These are phyloP conservation scores for Phialocephala subalpina DNA, from an alignment of 2,329 filamentous ascomycete species.

Conservation along the genomic window DNA sequence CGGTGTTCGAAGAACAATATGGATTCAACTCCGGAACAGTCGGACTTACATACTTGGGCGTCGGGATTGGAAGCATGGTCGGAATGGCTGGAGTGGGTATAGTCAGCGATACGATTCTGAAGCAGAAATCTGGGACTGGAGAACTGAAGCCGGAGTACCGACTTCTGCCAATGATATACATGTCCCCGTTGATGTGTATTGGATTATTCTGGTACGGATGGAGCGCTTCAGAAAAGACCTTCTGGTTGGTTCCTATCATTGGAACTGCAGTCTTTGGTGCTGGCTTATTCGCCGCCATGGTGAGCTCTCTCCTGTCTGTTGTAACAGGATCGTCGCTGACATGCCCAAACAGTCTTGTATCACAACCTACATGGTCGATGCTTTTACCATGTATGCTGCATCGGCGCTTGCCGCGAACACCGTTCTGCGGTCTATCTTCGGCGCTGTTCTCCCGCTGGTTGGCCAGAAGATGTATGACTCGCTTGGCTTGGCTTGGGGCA, in stretches of 20 bases:
- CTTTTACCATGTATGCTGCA: slow-evolving; percentile 49
- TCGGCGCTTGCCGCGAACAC: slow-evolving; percentile 49
- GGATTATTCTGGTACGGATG: slow-evolving; percentile 58
- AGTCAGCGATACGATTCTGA: slow-evolving; percentile 51
- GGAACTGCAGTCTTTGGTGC: slow-evolving; percentile 50
- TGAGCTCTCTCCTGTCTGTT: slow-evolving; percentile 18
- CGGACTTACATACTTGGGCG: slow-evolving; percentile 50
- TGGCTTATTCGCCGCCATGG: slow-evolving; percentile 36
- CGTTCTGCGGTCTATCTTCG: slow-evolving; percentile 53
- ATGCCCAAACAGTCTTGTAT: slow-evolving; percentile 37
- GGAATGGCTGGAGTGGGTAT: slow-evolving; percentile 49
- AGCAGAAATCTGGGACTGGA: slow-evolving; percentile 48
- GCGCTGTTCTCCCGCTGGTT: slow-evolving; percentile 58
- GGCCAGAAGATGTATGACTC: slow-evolving; percentile 52
- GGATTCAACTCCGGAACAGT: slow-evolving; percentile 46
- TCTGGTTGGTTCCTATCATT: slow-evolving; percentile 52
- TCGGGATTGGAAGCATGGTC: slow-evolving; percentile 47
- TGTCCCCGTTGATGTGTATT: slow-evolving; percentile 48
- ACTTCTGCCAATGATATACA: slow-evolving; percentile 51
- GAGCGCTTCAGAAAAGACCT: slow-evolving; percentile 48
- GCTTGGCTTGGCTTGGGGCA: slow-evolving; percentile 55
- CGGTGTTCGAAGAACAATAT: slow-evolving; percentile 54
- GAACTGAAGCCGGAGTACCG: slow-evolving; percentile 47
- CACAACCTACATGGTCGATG: slow-evolving; percentile 55
- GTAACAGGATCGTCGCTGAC: not conserved